phyloP scores from a whole-genome alignment of 371 early-diverging fungal species.

The Mortierella sp. region DNA sequence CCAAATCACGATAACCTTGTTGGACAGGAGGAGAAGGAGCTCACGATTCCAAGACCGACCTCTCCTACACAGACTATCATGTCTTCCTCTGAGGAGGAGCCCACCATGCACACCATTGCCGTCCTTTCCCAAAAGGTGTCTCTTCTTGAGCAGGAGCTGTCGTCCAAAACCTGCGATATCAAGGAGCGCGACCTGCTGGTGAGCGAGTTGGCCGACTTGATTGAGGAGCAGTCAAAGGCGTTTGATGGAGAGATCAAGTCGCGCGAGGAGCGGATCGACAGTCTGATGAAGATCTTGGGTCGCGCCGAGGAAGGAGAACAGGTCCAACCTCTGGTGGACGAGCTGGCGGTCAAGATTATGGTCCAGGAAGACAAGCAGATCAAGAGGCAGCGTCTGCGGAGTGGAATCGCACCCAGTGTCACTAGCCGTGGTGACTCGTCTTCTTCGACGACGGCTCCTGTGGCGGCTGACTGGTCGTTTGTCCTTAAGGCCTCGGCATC shows the following conservation, averaged over 20 bases:
- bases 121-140: constrained; percentile 53
- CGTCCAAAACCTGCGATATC: constrained; percentile 51
- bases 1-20: not conserved
- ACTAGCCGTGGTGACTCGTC: not conserved
- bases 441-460: not conserved
- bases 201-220: constrained; percentile 43
- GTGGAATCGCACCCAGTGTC: constrained; percentile 6
- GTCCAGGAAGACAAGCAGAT: constrained; percentile 38
- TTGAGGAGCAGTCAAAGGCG: constrained; percentile 39
- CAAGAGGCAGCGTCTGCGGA: constrained; percentile 23
- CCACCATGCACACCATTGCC: constrained; percentile 42
- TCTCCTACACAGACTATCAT: constrained; percentile 38
- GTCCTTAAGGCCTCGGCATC: constrained; percentile 22
- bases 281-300: constrained; percentile 24
- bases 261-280: constrained; percentile 41
- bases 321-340: constrained; percentile 41
- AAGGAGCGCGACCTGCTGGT: constrained; percentile 54
- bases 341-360: constrained; percentile 38
- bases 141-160: constrained; percentile 47
- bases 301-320: constrained; percentile 43
- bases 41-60: constrained; percentile 11
- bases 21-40: constrained; percentile 11
- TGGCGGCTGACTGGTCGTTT: constrained; percentile 41
- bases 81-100: constrained; percentile 41
- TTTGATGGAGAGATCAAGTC: constrained; percentile 36